Conservation (phyloP, 495 filamentous ascomycete genomes). For the Chaetomium cochliodes region DNA sequence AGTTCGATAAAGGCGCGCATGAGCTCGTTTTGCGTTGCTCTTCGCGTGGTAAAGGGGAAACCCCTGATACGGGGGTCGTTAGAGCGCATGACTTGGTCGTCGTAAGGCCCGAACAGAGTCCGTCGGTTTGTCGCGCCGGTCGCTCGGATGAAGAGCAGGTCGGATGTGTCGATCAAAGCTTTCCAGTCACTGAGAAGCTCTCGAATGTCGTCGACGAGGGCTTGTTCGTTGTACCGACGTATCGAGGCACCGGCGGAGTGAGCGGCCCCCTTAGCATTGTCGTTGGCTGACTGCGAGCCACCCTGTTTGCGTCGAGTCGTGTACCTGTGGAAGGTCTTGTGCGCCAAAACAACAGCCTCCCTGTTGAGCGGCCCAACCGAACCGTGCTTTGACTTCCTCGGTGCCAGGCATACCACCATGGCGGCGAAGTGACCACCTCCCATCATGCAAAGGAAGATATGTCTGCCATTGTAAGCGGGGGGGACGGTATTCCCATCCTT, state of each 20-base stretch:
- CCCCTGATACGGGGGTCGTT: constrained; percentile 83
- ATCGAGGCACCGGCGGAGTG: constrained; percentile 90
- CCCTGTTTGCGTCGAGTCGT: constrained; percentile 95
- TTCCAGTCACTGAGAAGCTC: constrained; percentile 78
- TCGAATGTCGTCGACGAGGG: constrained; percentile 78
- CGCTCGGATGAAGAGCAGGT: constrained; percentile 84
- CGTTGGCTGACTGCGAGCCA: constrained; percentile 89
- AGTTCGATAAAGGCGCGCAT: constrained; percentile 92
- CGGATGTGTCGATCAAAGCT: constrained; percentile 72
- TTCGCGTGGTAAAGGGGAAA: constrained; percentile 92
- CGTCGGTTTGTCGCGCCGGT: constrained; percentile 80
- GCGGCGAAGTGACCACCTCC: constrained; percentile 96
- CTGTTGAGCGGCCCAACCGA: constrained; percentile 64
- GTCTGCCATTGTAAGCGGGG: constrained; percentile 59
- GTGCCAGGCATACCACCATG: constrained; percentile 87
- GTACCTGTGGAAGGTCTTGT: constrained; percentile 97
- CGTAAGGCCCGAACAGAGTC: constrained; percentile 86
- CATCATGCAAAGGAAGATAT: constrained; percentile 97
- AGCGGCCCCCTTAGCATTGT: constrained; percentile 83
- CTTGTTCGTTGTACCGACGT: constrained; percentile 90
- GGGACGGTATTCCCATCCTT: constrained; percentile 53
- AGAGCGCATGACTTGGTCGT: constrained; percentile 74
- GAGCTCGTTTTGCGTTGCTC: constrained; percentile 90
- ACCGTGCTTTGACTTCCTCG: constrained; percentile 68
- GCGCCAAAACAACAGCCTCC: constrained; percentile 81